Evolutionary conservation across 345 rosid genomes (phyloP), one percentile per base, ranked within the genome.

Genomic region (Brassica incana): DNA sequence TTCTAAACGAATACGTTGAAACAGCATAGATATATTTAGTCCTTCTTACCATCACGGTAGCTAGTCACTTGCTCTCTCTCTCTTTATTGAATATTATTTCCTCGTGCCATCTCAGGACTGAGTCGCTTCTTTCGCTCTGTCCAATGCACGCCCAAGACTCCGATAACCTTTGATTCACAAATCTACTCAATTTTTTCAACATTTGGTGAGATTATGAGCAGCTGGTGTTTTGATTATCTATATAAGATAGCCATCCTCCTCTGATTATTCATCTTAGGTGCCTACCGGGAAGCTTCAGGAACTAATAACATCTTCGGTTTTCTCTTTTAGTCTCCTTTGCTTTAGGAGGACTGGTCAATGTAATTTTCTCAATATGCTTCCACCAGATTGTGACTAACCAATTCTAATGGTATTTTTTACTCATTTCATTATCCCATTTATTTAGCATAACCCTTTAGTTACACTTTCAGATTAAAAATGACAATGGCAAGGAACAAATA

Each of bases 1-100:
- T 38, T 66, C 69, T 66, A 66, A 18, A 36, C 50, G 69, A 5
- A 65, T 65, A 65, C 50, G 69, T 36, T 38, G 70, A 66, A 67
- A 33, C 71, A 67, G 11, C 71, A 67, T 40, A 9, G 54, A 38
- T 23, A 38, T 67, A 5, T 67, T 67, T 40, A 40, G 2, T 23
- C 71, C 10, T 67, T 20, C 71, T 54, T 67, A 67, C 56, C 71
- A 67, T 65, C 71, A 67, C 3, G 43, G 18, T 23, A 67, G 32
- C 32, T 29, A 29, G 33, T 23, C 71, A 67, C 56, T 67, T 67
- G 16, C 0, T 40, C 33, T 20, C 9, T 66, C 50, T 43, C 38
- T 35, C 58, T 40, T 20, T 11, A 40, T 12, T 23, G 58, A 67
- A 67, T 1, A 6, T 43, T 6, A 43, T 5, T 66, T 65, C 50